Percentiles rank a stretch among this genome's conserved stretches.
phyloP scores from a whole-genome alignment of 2,329 filamentous ascomycete species.

The Fusarium decemcellulare region DNA sequence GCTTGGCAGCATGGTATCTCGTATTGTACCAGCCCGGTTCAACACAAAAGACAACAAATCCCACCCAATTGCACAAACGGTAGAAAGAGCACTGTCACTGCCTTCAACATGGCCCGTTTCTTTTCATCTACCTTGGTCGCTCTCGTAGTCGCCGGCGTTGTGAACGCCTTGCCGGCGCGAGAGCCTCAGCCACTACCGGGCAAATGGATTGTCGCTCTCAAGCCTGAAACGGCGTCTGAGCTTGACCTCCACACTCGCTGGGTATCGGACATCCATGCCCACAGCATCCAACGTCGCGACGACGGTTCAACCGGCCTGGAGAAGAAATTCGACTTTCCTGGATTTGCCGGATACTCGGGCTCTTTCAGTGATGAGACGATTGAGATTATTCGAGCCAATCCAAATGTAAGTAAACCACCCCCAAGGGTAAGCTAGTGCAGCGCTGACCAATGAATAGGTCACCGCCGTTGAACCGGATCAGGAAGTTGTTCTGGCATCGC shows the following conservation, averaged over 20 bases:
- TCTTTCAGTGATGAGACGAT: conserved; percentile 7
- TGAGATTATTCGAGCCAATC: neutral
- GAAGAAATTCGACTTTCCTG: conserved; percentile 17
- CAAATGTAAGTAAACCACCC: neutral
- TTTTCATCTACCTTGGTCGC: too few species aligned
- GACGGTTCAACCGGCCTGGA: conserved; percentile 2
- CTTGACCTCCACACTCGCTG: conserved; percentile 19
- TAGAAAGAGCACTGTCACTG: too few species aligned
- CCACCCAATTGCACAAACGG: too few species aligned
- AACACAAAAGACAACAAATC: too few species aligned
- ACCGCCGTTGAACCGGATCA: neutral
- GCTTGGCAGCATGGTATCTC: too few species aligned
- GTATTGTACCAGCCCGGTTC: too few species aligned
- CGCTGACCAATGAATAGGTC: neutral
- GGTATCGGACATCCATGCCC: conserved; percentile 22
- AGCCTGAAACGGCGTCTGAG: neutral
- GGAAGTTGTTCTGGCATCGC: neutral
- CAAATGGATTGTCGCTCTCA: conserved; percentile 14
- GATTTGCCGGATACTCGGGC: conserved; percentile 19
- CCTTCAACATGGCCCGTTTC: too few species aligned
- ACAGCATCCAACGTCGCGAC: conserved; percentile 6
- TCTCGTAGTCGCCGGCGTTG: too few species aligned
- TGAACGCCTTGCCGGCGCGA: too few species aligned
- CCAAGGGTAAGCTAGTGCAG: neutral
- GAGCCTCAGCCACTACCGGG: too few species aligned